Conservation (phyloP, 2,329 filamentous ascomycete species). For the Aspergillus texensis region DNA sequence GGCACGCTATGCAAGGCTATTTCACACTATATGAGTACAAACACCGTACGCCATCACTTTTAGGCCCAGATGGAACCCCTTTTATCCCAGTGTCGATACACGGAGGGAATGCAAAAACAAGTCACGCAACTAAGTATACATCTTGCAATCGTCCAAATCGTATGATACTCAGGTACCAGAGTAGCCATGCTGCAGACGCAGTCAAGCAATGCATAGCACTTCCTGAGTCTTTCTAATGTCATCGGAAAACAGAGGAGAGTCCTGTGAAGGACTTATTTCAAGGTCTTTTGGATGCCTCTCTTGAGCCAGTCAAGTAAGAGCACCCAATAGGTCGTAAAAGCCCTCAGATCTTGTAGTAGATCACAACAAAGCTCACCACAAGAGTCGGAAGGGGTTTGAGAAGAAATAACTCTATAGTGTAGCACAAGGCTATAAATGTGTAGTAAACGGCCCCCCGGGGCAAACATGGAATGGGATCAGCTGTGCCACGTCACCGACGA, state of each 20-base stretch:
- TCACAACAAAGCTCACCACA: background rate
- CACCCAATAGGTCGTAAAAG: background rate
- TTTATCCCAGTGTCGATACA: slow-evolving; percentile 2
- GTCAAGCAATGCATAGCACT: background rate
- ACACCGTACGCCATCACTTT: slow-evolving; percentile 17
- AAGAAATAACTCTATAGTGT: background rate
- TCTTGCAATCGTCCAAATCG: slow-evolving; percentile 6
- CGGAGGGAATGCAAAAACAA: slow-evolving; percentile 5
- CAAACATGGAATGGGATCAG: background rate
- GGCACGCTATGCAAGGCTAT: slow-evolving; percentile 21
- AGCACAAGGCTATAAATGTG: background rate
- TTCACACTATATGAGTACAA: slow-evolving; percentile 1
- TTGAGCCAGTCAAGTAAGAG: slow-evolving; percentile 3
- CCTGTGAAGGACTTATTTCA: background rate
- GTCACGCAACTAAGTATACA: slow-evolving; percentile 10
- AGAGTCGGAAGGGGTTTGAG: background rate
- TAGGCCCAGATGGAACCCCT: background rate
- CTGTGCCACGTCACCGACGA: slow-evolving; percentile 34
- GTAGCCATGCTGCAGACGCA: background rate
- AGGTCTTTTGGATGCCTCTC: background rate
- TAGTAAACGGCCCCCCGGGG: background rate
- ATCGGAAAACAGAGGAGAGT: no score
- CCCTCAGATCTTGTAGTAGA: background rate
- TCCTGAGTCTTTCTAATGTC: background rate
- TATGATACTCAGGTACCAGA: background rate